Evolutionary conservation across 2,329 filamentous ascomycete species (phyloP).

Genomic region (Monilinia fructicola): DNA sequence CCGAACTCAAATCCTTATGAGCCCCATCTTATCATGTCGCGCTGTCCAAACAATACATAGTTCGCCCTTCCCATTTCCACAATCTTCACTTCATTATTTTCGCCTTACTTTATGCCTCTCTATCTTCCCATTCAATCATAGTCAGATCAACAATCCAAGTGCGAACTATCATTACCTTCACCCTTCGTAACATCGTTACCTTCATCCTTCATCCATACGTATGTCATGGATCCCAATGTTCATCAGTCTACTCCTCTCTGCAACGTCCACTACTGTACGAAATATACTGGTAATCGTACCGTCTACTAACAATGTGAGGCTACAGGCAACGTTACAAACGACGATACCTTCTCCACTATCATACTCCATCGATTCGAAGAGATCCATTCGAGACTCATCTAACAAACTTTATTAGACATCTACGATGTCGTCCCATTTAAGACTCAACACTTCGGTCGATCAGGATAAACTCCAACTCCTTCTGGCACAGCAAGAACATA

Average conservation of each 20-base stretch:
- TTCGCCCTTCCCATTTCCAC: conserved; percentile 31
- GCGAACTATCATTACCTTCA: conserved; percentile 28
- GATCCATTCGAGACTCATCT: conserved; percentile 11
- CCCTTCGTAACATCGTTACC: conserved; percentile 14
- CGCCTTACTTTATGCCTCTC: conserved; percentile 35
- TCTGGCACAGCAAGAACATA: conserved; percentile 33
- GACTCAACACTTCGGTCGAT: conserved; percentile 31
- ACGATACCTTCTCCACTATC: conserved; percentile 24
- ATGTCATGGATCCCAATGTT: conserved; percentile 21
- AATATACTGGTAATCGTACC: conserved; percentile 14
- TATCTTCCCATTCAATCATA: conserved; percentile 30
- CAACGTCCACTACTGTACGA: conserved; percentile 14
- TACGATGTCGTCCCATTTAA: conserved; percentile 33
- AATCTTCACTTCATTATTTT: conserved; percentile 25
- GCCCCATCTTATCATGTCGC: conserved; percentile 29
- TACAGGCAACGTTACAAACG: conserved; percentile 28
- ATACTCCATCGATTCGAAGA: conserved; percentile 14
- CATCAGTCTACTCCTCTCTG: conserved; percentile 3
- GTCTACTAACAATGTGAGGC: conserved; percentile 29
- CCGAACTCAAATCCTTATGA: conserved; percentile 27
- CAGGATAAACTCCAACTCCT: conserved; percentile 32
- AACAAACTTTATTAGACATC: conserved; percentile 24
- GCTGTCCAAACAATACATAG: conserved; percentile 35
- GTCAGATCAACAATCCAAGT: conserved; percentile 20
- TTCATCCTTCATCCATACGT: conserved; percentile 18